A percentile compares a stretch with the other conserved stretches of the same genome.
phyloP scores from a whole-genome alignment of 2,329 filamentous ascomycete genomes.

The Dactylellina leptospora region DNA sequence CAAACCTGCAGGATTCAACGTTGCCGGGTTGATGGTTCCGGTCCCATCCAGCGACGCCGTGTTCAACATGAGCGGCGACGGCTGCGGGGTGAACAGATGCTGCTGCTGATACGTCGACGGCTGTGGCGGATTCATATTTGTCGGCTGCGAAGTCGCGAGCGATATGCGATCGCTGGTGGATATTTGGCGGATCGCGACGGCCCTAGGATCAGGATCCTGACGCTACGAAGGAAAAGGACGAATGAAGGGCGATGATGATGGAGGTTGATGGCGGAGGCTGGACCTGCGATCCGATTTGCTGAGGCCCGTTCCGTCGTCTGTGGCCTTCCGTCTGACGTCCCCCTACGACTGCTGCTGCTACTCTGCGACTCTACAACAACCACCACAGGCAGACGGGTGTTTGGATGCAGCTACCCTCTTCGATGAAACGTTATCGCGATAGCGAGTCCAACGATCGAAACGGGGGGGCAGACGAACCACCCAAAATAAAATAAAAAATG shows the following conservation, averaged over 20 bases:
- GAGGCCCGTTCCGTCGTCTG: slow-evolving; percentile 11
- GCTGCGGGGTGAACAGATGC: slow-evolving; percentile 49
- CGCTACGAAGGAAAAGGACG: neutral
- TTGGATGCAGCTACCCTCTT: slow-evolving; percentile 43
- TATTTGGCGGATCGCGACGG: slow-evolving; percentile 30
- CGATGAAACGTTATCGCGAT: slow-evolving; percentile 51
- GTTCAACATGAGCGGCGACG: slow-evolving; percentile 55
- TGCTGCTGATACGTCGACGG: slow-evolving; percentile 46
- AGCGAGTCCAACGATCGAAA: slow-evolving; percentile 36
- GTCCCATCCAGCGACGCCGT: slow-evolving; percentile 69
- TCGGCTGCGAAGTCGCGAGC: slow-evolving; percentile 41
- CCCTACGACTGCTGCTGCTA: slow-evolving; percentile 21
- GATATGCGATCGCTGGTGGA: slow-evolving; percentile 22
- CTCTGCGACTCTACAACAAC: slow-evolving; percentile 13
- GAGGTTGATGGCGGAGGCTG: neutral
- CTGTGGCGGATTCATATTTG: slow-evolving; percentile 53
- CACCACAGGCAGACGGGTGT: slow-evolving; percentile 23
- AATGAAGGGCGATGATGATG: slow-evolving; percentile 9
- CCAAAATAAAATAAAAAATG: neutral
- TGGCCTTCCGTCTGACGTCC: slow-evolving; percentile 52
- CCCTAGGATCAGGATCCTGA: slow-evolving; percentile 21
- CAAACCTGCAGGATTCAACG: slow-evolving; percentile 78
- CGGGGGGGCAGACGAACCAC: neutral
- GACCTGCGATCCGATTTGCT: slow-evolving; percentile 46
- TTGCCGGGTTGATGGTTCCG: slow-evolving; percentile 90